Evolutionary conservation across 805 yeast genomes (phyloP), one percentile per base, ranked within the genome.

Genomic region (Ogataea trehalophila): DNA sequence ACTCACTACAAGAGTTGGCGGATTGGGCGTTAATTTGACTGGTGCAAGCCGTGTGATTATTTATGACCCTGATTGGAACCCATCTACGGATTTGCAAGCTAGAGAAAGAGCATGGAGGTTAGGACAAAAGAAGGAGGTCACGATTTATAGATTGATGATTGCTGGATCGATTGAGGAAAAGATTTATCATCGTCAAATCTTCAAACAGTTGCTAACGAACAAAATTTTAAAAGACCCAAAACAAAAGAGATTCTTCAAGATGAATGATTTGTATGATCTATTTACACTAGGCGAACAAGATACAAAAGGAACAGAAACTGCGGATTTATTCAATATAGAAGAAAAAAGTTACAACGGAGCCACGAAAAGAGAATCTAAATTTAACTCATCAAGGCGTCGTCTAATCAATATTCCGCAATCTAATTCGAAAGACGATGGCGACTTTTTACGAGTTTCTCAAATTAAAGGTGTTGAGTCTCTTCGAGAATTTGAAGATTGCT

Each of bases 51-150:
- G 98, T 40, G 97, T 92, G 13, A 88, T 92, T 20, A 92, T 92
- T 15, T 92, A 78, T 62, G 99, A 92, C 60, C 99, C 99, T 0
- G 98, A 94, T 66, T 92, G 99, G 99, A 92, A 92, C 60, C 99
- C 99, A 0, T 89, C 97, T 1, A 94, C 98, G 0, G 99, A 92
- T 69, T 76, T 91, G 50, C 99, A 92, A 66, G 99, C 99, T 0
- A 74, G 98, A 50, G 99, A 92, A 63, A 70, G 99, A 42, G 97
- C 98, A 0, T 94, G 98, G 98, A 74, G 99, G 54, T 73, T 92
- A 52, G 99, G 99, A 1, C 99, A 92, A 65, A 91, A 86, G 62
- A 81, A 83, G 48, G 96, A 91, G 56, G 97, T 92, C 8, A 80
- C 90, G 6, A 91, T 92, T 34, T 94, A 92, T 58, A 70, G 99